A percentile compares a stretch with the other conserved stretches of the same genome.
These are phyloP conservation scores for Pythium biforme DNA, from an alignment of 352 stramenopile genomes.

Conservation along the genomic window DNA sequence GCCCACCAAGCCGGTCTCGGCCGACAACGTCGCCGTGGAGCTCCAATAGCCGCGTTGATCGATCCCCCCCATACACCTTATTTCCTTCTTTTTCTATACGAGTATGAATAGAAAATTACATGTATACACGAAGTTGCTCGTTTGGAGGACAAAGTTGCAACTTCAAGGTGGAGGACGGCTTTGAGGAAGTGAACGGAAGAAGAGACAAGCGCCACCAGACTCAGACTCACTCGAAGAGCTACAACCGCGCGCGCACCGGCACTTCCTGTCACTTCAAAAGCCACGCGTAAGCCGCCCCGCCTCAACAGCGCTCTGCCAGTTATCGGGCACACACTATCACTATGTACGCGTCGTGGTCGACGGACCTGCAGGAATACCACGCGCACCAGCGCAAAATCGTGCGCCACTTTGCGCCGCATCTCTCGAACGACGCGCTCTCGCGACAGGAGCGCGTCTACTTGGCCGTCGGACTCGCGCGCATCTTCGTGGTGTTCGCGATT, in stretches of 20 bases:
- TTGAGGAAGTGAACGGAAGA: not conserved
- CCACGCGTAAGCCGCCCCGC: not conserved
- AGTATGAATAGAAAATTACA: slow-evolving; percentile 21
- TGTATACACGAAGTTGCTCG: slow-evolving; percentile 11
- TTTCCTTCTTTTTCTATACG: slow-evolving; percentile 19
- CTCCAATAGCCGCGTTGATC: slow-evolving; percentile 19
- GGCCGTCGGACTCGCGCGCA: slow-evolving; percentile 43
- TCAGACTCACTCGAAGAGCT: not conserved
- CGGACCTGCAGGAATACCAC: slow-evolving; percentile 35
- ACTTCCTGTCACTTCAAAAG: not conserved
- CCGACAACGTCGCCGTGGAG: slow-evolving; percentile 30
- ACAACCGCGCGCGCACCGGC: not conserved
- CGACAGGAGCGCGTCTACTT: slow-evolving; percentile 62
- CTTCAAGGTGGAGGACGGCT: slow-evolving; percentile 9
- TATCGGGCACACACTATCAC: not conserved
- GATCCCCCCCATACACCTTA: not conserved
- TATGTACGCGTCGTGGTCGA: slow-evolving; percentile 36
- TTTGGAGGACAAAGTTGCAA: slow-evolving; percentile 15
- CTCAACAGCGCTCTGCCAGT: no score
- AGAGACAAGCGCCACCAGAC: slow-evolving; percentile 18
- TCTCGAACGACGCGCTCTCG: slow-evolving; percentile 49
- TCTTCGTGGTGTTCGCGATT: slow-evolving; percentile 52
- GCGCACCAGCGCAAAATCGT: slow-evolving; percentile 74
- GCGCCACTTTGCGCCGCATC: slow-evolving; percentile 64
- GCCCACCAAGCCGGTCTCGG: slow-evolving; percentile 19